Percentiles rank a stretch among this genome's conserved stretches.
Conservation (phyloP, 805 yeast genomes). For the Myxozyma sirexii region DNA sequence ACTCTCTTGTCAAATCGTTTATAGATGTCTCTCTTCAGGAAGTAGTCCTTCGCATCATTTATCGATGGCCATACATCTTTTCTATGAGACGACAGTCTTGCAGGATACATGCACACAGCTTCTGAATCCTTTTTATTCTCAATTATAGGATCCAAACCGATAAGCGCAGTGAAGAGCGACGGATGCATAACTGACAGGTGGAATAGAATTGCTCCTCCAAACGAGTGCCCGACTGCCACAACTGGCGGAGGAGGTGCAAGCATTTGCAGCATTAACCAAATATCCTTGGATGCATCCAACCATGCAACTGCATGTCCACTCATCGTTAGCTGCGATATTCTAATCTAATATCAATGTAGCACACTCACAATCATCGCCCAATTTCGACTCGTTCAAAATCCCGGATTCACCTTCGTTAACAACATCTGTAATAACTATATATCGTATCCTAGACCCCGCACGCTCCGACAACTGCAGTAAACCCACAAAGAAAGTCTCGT, state of each 20-base stretch:
- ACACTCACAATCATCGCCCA: constrained; percentile 30
- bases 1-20: constrained; percentile 26
- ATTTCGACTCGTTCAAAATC: constrained; percentile 27
- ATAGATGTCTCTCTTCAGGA: constrained; percentile 13
- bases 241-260: constrained; percentile 28
- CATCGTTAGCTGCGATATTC: neutral
- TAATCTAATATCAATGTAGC: neutral
- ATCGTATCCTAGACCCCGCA: constrained; percentile 1
- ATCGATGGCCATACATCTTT: constrained; percentile 30
- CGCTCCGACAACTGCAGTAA: neutral
- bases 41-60: constrained; percentile 20
- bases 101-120: constrained; percentile 3
- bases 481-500: constrained; percentile 16
- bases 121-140: constrained; percentile 14
- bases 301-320: constrained; percentile 15
- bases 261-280: constrained; percentile 17
- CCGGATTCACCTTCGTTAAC: constrained; percentile 34
- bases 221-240: constrained; percentile 36
- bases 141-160: constrained; percentile 35
- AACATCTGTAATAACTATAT: constrained; percentile 25
- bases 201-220: constrained; percentile 31
- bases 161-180: constrained; percentile 22
- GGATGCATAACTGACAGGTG: constrained; percentile 23
- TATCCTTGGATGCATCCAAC: constrained; percentile 29
- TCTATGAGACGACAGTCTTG: constrained; percentile 19